These are phyloP conservation scores for Saccharomyces kudriavzevii DNA, from an alignment of 805 yeast species.

Conservation along the genomic window DNA sequence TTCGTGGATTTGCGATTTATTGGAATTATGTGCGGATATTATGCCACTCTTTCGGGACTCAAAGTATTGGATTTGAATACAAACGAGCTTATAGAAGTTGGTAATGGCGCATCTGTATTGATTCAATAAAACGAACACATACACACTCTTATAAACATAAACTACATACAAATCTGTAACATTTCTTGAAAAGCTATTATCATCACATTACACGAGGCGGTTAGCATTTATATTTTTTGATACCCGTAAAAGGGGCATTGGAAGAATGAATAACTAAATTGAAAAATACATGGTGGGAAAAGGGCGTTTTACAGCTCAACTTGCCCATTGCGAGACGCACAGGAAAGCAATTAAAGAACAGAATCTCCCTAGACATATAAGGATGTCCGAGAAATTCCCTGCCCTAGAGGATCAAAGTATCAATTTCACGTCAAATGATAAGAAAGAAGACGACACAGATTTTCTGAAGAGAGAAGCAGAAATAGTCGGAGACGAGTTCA, in stretches of 20 bases:
- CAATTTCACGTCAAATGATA: constrained; percentile 27
- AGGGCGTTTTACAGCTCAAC: background rate
- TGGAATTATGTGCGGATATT: constrained; percentile 26
- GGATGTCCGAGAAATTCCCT: constrained; percentile 72
- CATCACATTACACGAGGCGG: background rate
- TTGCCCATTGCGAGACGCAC: background rate
- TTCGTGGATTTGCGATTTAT: constrained; percentile 24
- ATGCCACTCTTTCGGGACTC: constrained; percentile 25
- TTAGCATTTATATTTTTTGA: background rate
- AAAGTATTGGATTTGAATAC: constrained; percentile 27
- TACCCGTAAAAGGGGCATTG: background rate
- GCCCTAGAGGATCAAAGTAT: constrained; percentile 45
- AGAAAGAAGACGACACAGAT: constrained; percentile 37
- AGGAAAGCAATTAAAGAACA: constrained; percentile 1
- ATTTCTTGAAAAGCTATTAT: background rate
- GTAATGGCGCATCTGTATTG: constrained; percentile 20
- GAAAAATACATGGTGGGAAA: background rate
- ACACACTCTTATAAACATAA: background rate
- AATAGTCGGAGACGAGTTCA: constrained; percentile 61
- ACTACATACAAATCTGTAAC: background rate
- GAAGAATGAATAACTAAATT: background rate
- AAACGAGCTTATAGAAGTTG: constrained; percentile 26
- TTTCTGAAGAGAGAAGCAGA: constrained; percentile 64
- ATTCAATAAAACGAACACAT: constrained; percentile 11
- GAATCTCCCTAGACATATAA: background rate